Conservation (phyloP, 306 rosid species). For the cucumber (Cucumis sativus) region DNA sequence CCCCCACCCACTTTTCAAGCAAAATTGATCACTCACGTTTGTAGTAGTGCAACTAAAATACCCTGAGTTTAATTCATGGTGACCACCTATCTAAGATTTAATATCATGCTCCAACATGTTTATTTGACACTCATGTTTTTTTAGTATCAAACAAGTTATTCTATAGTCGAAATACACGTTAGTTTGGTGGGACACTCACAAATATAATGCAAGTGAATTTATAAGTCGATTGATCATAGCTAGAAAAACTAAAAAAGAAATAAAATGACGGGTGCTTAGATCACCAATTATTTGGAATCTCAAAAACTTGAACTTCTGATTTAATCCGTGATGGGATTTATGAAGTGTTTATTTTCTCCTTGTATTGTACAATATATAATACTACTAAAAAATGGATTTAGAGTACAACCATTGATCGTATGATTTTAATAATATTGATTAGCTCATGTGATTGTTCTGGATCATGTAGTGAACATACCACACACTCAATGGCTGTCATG, state of each 20-base stretch:
- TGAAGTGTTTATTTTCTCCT: neutral
- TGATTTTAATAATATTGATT: neutral
- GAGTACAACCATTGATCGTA: neutral
- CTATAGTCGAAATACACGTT: too few species aligned
- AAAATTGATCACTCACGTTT: neutral
- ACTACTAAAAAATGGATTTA: neutral
- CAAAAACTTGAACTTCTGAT: neutral
- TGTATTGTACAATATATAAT: neutral
- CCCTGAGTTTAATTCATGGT: too few species aligned
- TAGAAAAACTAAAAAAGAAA: neutral
- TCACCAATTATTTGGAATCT: neutral
- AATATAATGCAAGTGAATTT: neutral
- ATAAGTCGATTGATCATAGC: neutral
- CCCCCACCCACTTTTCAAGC: neutral
- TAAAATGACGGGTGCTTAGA: neutral
- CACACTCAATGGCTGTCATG: slow-evolving; percentile 8
- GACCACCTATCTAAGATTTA: too few species aligned
- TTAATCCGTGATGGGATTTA: neutral
- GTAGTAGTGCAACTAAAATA: neutral
- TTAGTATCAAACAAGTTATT: too few species aligned
- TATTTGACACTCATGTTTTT: too few species aligned
- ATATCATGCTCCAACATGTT: too few species aligned
- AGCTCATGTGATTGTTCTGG: slow-evolving; percentile 4
- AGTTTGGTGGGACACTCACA: too few species aligned
- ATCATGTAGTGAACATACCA: slow-evolving; percentile 5